These are phyloP conservation scores for Trichoderma sp. DNA, from an alignment of 2,329 filamentous ascomycete species.

Conservation along the genomic window DNA sequence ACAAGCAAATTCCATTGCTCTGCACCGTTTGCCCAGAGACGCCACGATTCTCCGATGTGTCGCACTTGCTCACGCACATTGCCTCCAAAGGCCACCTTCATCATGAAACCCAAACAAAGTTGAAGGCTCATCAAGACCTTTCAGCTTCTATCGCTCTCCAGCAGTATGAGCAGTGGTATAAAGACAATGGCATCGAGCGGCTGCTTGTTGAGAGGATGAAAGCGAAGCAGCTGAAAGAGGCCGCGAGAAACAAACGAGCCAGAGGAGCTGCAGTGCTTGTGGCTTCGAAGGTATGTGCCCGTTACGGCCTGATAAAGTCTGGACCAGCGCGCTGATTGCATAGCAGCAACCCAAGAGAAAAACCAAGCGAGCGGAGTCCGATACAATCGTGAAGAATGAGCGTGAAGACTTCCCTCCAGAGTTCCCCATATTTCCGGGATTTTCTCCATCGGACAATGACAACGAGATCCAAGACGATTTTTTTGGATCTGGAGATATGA, in stretches of 20 bases:
- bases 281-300: conserved; percentile 25
- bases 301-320: background rate
- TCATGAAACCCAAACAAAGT: conserved; percentile 75
- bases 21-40: conserved; percentile 81
- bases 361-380: conserved; percentile 28
- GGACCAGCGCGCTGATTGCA: background rate
- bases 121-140: conserved; percentile 66
- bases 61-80: conserved; percentile 88
- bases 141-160: conserved; percentile 60
- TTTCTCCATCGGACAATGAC: conserved; percentile 31
- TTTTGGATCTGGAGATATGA: conserved; percentile 29
- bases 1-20: conserved; percentile 59
- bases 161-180: conserved; percentile 76
- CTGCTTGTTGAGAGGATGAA: conserved; percentile 75
- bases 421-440: conserved; percentile 29
- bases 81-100: conserved; percentile 90
- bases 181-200: conserved; percentile 63
- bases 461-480: conserved; percentile 30
- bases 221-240: conserved; percentile 68
- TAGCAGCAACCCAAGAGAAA: conserved; percentile 21
- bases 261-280: conserved; percentile 24
- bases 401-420: conserved; percentile 27
- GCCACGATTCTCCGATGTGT: conserved; percentile 82
- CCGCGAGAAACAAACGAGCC: conserved; percentile 49
- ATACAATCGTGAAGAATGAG: conserved; percentile 30